These are phyloP conservation scores for Penicillium waksmanii DNA, from an alignment of 495 filamentous ascomycete species.

Conservation along the genomic window DNA sequence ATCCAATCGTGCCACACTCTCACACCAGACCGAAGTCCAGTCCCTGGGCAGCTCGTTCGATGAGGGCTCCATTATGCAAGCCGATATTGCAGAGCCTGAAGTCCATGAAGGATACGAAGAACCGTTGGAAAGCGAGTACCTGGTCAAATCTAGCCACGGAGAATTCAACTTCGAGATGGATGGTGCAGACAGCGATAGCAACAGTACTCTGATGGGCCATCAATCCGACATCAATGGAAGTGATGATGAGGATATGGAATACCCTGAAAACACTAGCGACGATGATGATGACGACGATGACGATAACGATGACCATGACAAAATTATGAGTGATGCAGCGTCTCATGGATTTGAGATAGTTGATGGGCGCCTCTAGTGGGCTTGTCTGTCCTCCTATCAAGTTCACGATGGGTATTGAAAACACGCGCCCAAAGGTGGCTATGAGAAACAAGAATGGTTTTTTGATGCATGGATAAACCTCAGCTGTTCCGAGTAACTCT, in stretches of 20 bases:
- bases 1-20: slow-evolving; percentile 38
- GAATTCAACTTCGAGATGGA: slow-evolving; percentile 6
- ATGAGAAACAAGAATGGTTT: no score
- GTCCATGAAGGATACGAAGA: neutral
- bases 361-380: neutral
- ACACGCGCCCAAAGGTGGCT: neutral
- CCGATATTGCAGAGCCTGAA: neutral
- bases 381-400: neutral
- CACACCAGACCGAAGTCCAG: slow-evolving; percentile 31
- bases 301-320: slow-evolving; percentile 4
- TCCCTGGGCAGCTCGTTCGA: slow-evolving; percentile 28
- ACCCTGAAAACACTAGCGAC: neutral
- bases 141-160: neutral
- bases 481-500: no score
- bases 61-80: neutral
- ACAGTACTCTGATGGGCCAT: slow-evolving; percentile 15
- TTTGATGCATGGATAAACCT: no score
- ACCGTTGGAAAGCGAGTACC: neutral
- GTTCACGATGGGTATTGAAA: neutral
- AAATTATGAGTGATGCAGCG: neutral
- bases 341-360: slow-evolving; percentile 14
- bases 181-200: slow-evolving; percentile 7
- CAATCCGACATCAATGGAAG: slow-evolving; percentile 18
- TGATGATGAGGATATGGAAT: slow-evolving; percentile 11
- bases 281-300: slow-evolving; percentile 8